phyloP scores from a whole-genome alignment of 768 basidiomycete genomes.

The Russula emetica region DNA sequence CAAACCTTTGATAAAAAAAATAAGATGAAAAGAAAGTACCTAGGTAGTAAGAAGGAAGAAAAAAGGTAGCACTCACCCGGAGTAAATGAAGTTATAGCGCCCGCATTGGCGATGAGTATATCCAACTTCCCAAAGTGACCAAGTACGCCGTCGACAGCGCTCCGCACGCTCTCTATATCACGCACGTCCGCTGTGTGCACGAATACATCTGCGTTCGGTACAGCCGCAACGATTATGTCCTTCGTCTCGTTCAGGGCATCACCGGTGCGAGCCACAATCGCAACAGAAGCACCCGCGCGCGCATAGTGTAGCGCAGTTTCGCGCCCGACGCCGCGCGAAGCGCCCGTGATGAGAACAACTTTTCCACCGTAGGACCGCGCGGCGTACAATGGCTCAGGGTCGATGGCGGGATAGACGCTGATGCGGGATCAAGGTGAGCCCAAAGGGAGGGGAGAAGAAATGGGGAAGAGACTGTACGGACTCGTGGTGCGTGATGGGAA shows the following conservation, averaged over 20 bases:
- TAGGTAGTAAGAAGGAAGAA: background rate
- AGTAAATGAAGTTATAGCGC: background rate
- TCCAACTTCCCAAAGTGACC: conserved; percentile 15
- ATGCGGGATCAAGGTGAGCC: background rate
- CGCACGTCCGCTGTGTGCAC: conserved; percentile 9
- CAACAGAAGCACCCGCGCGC: conserved; percentile 8
- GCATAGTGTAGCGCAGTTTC: conserved; percentile 10
- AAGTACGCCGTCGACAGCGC: background rate
- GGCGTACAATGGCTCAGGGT: background rate
- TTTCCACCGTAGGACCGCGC: background rate
- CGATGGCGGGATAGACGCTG: conserved; percentile 15
- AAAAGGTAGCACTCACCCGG: background rate
- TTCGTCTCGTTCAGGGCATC: conserved; percentile 4
- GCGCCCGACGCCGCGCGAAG: conserved; percentile 18
- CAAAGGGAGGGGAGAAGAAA: background rate
- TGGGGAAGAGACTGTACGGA: background rate
- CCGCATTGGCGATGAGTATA: conserved; percentile 13
- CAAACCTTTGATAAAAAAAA: background rate
- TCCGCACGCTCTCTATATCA: background rate
- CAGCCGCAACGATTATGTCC: background rate
- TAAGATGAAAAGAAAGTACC: background rate
- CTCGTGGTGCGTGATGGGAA: conserved; percentile 12
- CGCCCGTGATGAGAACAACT: conserved; percentile 14
- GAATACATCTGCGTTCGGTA: background rate
- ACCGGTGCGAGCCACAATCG: background rate